Base-by-base conservation (phyloP, 2,329 filamentous ascomycete genomes). In the Capronia coronata region DNA sequence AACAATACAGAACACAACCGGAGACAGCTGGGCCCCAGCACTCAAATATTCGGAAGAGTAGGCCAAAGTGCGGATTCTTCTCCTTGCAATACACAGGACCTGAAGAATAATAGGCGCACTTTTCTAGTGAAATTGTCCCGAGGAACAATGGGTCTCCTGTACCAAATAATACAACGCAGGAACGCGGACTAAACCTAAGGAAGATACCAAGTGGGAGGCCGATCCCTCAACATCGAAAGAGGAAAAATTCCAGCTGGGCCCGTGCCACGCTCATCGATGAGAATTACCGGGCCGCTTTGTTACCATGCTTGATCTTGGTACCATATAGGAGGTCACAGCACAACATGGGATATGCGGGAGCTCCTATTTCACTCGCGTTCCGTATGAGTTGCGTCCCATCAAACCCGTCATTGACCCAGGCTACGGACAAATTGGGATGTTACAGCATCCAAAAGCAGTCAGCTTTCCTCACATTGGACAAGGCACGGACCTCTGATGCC, bases 391-490 rank as follows among this genome's bases (percentile, higher is more conserved):
- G 38, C 19, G 25, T 41, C 43, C n/a, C 8, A 21, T 27, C 23
- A 18, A 34, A 16, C 27, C 21, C 11, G 35, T 41, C 37, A 34
- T 18, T 46, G 35, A 18, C 14, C 41, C 43, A 45, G 44, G 43
- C 27, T 37, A 22, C 14, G 30, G 13, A 52, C 49, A 47, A 48
- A 27, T 48, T 52, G 40, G 46, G 49, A 41, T 11, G 23, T 18
- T 41, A 6, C 19, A 29, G 40, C 34, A 14, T 44, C 53, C 49
- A 11, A 56, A 53, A 48, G 39, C 43, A 53, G 50, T 11, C 48
- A 46, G 34, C 19, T 40, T 47, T 27, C 46, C 43, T 49, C 42
- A 37, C 48, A 56, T 44, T 56, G 48, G 54, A 48, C 42, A 41
- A 39, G 30, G 44, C 37, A 43, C 22, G 34, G 30, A 51, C 30